Evolutionary conservation across 2,329 filamentous ascomycete genomes (phyloP).

Genomic region (Exophiala sp.): DNA sequence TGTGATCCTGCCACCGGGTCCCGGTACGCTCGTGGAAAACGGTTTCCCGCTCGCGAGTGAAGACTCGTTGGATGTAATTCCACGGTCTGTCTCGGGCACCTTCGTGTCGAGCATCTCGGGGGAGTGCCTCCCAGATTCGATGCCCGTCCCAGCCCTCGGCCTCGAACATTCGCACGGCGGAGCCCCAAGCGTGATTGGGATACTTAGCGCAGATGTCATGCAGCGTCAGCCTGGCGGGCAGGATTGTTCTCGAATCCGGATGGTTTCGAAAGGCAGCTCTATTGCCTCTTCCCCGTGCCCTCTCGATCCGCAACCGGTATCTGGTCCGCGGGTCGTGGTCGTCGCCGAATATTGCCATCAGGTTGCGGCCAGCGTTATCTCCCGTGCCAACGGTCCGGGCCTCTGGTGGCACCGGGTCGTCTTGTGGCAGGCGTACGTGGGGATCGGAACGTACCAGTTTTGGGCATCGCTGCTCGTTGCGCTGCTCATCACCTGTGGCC

Average conservation of each 20-base stretch:
- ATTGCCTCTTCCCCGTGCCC: background rate
- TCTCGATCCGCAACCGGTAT: conserved; percentile 2
- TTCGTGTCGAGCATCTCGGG: conserved; percentile 9
- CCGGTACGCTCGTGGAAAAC: conserved; percentile 17
- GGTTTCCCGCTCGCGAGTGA: conserved; percentile 20
- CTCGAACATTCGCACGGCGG: conserved; percentile 22
- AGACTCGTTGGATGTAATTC: conserved; percentile 26
- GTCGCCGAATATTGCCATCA: conserved; percentile 10
- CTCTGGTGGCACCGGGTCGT: background rate
- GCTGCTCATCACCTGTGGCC: background rate
- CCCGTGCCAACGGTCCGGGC: conserved; percentile 1
- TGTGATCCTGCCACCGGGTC: background rate
- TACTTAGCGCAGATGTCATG: conserved; percentile 15
- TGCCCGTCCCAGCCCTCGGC: conserved; percentile 20
- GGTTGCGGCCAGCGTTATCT: conserved; percentile 4
- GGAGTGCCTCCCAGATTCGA: conserved; percentile 18
- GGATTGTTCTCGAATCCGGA: background rate
- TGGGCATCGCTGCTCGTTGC: background rate
- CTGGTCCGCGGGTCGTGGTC: conserved; percentile 8
- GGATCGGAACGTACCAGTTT: background rate
- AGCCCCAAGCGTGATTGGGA: conserved; percentile 26
- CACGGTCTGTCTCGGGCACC: conserved; percentile 10
- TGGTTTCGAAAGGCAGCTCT: background rate
- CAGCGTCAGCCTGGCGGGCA: conserved; percentile 21
- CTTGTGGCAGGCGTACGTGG: background rate